Conservation (phyloP, 1,284 basidiomycete genomes). For the Lignosus rhinocerotis region DNA sequence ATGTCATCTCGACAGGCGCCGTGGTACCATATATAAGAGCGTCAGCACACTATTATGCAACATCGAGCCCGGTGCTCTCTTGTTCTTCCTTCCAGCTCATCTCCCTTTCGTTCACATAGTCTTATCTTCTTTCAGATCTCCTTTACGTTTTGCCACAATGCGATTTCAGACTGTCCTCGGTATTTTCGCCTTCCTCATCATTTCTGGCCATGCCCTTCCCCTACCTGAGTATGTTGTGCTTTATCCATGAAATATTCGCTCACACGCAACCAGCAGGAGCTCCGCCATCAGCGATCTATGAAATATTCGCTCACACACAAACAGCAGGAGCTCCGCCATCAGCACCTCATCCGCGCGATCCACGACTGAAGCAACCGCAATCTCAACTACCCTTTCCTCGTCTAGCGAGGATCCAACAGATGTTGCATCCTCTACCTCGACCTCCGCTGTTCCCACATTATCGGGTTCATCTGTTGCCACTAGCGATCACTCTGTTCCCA, state of each 20-base stretch:
- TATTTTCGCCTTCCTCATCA: background rate
- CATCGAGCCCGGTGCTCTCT: conserved; percentile 26
- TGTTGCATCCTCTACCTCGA: background rate
- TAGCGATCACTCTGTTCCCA: background rate
- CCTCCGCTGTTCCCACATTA: background rate
- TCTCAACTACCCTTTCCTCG: background rate
- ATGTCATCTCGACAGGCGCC: no score
- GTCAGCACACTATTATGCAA: background rate
- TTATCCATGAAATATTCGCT: background rate
- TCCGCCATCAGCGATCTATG: background rate
- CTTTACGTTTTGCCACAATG: conserved; percentile 1
- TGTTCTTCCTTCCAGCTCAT: background rate
- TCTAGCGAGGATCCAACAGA: background rate
- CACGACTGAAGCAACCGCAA: background rate
- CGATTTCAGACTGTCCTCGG: background rate
- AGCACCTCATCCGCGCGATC: background rate
- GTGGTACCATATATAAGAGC: background rate
- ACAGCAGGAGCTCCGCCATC: background rate
- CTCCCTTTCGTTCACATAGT: background rate
- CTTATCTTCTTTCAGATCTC: background rate
- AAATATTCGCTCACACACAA: background rate
- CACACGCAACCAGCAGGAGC: no score
- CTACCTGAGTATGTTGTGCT: conserved; percentile 5
- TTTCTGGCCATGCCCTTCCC: conserved; percentile 9
- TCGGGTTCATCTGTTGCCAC: background rate